Conservation (phyloP, 1,284 basidiomycete genomes). For the Irpex sp. region DNA sequence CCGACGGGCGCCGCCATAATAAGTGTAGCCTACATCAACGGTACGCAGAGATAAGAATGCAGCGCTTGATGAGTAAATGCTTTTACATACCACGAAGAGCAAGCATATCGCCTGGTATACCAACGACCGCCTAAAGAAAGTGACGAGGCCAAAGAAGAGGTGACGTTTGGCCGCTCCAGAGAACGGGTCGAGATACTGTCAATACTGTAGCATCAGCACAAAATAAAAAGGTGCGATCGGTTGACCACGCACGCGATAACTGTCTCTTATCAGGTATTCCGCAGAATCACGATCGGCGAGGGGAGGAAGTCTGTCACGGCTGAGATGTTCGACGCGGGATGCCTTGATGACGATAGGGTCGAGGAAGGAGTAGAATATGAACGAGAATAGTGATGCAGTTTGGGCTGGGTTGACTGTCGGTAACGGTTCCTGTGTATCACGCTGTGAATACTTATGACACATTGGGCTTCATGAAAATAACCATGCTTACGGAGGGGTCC, state of each 20-base stretch:
- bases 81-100: slow-evolving; percentile 4
- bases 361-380: slow-evolving; percentile 54
- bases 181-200: slow-evolving; percentile 28
- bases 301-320: slow-evolving; percentile 30
- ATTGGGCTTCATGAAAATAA: neutral
- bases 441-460: neutral
- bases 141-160: slow-evolving; percentile 5
- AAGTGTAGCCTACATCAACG: slow-evolving; percentile 17
- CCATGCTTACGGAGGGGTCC: slow-evolving; percentile 33
- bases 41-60: too few relatives aligned
- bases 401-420: slow-evolving; percentile 57
- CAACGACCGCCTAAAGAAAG: slow-evolving; percentile 11
- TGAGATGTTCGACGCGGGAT: slow-evolving; percentile 19
- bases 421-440: slow-evolving; percentile 32
- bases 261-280: slow-evolving; percentile 30
- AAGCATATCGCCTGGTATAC: slow-evolving; percentile 15
- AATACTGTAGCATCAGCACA: neutral
- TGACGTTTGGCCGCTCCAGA: slow-evolving; percentile 12
- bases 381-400: slow-evolving; percentile 52
- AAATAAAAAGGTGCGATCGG: too few relatives aligned
- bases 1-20: slow-evolving; percentile 37
- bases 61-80: neutral
- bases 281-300: slow-evolving; percentile 41
- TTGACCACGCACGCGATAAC: slow-evolving; percentile 23
- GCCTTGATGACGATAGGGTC: slow-evolving; percentile 26